Evolutionary conservation across 768 basidiomycete species (phyloP).

Genomic region (Aureoboletus auriporus): DNA sequence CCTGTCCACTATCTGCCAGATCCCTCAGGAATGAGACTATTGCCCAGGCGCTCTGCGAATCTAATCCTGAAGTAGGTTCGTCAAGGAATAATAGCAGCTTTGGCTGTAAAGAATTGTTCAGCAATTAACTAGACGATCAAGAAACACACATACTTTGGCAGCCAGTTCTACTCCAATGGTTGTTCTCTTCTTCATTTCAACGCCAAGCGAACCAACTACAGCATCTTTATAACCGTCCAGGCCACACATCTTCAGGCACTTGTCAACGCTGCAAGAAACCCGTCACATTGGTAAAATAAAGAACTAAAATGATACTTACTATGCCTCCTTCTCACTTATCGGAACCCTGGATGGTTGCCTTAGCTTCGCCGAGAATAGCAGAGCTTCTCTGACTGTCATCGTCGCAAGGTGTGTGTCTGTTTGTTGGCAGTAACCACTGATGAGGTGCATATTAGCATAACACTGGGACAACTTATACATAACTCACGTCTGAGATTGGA

Average conservation of each 20-base stretch:
- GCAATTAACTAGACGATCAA: background rate
- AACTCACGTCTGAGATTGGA: conserved; percentile 50
- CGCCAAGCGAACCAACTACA: conserved; percentile 60
- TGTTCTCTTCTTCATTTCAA: conserved; percentile 75
- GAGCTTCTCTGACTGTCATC: conserved; percentile 74
- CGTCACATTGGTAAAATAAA: background rate
- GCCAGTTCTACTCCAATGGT: conserved; percentile 88
- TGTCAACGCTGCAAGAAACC: conserved; percentile 44
- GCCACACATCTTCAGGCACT: conserved; percentile 58
- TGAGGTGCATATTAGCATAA: background rate
- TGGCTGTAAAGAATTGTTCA: conserved; percentile 39
- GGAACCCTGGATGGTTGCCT: conserved; percentile 71
- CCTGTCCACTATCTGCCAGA: conserved; percentile 78
- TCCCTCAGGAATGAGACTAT: conserved; percentile 72
- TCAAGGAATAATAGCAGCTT: conserved; percentile 81
- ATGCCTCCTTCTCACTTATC: conserved; percentile 69
- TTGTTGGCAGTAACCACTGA: conserved; percentile 82
- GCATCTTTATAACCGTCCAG: conserved; percentile 63
- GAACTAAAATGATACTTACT: conserved; percentile 41
- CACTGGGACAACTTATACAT: too few species aligned
- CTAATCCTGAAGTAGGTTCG: conserved; percentile 85
- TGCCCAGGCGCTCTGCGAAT: conserved; percentile 85
- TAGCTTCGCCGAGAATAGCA: conserved; percentile 74
- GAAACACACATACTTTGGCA: conserved; percentile 45
- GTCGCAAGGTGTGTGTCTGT: conserved; percentile 75